phyloP scores from a whole-genome alignment of 2,329 filamentous ascomycete species.

The Aspergillus versicolor region DNA sequence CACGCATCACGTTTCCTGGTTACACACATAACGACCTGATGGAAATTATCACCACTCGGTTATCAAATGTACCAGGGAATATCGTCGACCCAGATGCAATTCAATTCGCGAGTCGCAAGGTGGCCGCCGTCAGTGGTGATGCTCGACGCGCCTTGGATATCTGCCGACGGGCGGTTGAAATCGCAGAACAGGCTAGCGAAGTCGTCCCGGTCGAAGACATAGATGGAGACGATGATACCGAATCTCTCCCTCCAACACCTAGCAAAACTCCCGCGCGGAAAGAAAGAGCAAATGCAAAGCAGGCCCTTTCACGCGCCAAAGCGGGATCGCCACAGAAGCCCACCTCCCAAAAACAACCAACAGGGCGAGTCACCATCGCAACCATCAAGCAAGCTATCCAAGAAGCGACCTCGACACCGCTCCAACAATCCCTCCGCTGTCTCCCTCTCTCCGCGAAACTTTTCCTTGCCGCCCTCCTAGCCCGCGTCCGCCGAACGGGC shows the following conservation, averaged over 20 bases:
- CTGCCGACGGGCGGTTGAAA: conserved; percentile 89
- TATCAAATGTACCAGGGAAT: conserved; percentile 82
- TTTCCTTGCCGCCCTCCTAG: conserved; percentile 77
- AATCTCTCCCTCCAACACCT: conserved; percentile 44
- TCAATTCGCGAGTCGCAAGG: conserved; percentile 94
- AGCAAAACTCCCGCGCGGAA: conserved; percentile 41
- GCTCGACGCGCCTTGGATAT: conserved; percentile 91
- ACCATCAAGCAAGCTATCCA: conserved; percentile 93
- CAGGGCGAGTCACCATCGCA: conserved; percentile 75
- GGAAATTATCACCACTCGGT: conserved; percentile 92
- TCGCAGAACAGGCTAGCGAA: conserved; percentile 74
- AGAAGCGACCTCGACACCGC: conserved; percentile 87
- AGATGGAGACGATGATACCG: conserved; percentile 32
- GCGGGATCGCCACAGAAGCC: conserved; percentile 16
- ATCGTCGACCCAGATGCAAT: conserved; percentile 92
- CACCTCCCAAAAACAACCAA: conserved; percentile 27
- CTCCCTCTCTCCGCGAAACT: conserved; percentile 81
- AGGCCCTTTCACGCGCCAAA: conserved; percentile 5
- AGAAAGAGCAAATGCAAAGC: conserved; percentile 23
- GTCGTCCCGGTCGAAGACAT: conserved; percentile 25
- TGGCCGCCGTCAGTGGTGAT: conserved; percentile 93
- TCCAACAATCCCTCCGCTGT: conserved; percentile 83
- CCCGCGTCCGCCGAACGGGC: conserved; percentile 77
- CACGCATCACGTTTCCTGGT: conserved; percentile 92
- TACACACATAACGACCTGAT: conserved; percentile 97